Conservation (phyloP, 805 yeast species). For the Candida piceae region DNA sequence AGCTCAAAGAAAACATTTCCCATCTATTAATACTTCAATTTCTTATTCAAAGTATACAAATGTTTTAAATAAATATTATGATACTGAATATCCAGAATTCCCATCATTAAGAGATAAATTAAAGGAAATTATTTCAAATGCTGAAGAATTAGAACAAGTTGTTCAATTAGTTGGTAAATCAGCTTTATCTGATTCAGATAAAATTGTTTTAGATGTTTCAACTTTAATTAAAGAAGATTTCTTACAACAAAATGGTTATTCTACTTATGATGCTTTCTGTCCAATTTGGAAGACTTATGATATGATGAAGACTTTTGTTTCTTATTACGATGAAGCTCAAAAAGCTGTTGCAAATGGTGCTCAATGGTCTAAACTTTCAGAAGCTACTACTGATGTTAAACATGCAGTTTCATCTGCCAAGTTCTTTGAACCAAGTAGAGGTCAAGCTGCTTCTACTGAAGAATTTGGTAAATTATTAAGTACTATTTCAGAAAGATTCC, state of each 20-base stretch:
- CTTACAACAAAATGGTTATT: conserved; percentile 98
- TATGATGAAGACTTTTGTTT: conserved; percentile 93
- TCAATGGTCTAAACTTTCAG: conserved; percentile 87
- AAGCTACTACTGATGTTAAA: conserved; percentile 84
- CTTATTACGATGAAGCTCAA: conserved; percentile 96
- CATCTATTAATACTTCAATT: conserved; percentile 92
- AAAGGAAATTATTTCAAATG: conserved; percentile 90
- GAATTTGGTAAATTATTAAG: conserved; percentile 75
- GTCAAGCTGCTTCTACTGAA: conserved; percentile 68
- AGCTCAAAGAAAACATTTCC: conserved; percentile 99
- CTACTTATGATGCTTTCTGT: conserved; percentile 97
- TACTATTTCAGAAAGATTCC: conserved; percentile 82
- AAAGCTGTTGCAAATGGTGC: conserved; percentile 93
- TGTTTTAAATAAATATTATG: conserved; percentile 82
- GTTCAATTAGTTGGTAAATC: conserved; percentile 99
- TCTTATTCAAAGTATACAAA: conserved; percentile 96
- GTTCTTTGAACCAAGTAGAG: conserved; percentile 92
- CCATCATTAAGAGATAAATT: conserved; percentile 86
- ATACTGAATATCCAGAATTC: conserved; percentile 82
- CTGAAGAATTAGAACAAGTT: conserved; percentile 98
- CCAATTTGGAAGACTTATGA: conserved; percentile 98
- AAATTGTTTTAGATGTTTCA: conserved; percentile 92
- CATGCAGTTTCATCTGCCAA: conserved; percentile 92
- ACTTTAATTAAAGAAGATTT: conserved; percentile 92
- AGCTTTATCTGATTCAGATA: conserved; percentile 93